phyloP scores from a whole-genome alignment of 805 yeast species.

The Kazachstania psychrophila region DNA sequence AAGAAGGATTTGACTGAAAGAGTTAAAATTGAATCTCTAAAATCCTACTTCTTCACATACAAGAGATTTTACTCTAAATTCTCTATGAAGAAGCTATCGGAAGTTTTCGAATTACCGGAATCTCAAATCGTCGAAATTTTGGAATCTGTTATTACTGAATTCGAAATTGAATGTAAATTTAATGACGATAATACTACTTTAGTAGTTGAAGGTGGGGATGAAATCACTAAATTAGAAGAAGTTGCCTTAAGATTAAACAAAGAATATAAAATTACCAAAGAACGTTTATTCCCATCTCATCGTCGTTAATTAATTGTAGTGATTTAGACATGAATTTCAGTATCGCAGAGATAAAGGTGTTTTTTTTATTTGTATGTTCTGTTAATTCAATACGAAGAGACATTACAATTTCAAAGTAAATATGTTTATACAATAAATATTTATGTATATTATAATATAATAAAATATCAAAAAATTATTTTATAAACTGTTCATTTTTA shows the following conservation, averaged over 20 bases:
- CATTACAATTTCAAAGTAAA: slow-evolving; percentile 1
- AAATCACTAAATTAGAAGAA: slow-evolving; percentile 76
- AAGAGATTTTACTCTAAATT: slow-evolving; percentile 67
- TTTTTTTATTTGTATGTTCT: slow-evolving; percentile 2
- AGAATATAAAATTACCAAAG: slow-evolving; percentile 28
- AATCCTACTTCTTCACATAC: slow-evolving; percentile 86
- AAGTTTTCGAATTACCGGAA: slow-evolving; percentile 54
- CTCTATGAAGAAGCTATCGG: slow-evolving; percentile 55
- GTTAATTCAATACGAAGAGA: background rate
- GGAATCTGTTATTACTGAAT: slow-evolving; percentile 64
- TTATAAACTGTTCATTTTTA: no score
- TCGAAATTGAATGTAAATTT: slow-evolving; percentile 63
- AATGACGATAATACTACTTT: slow-evolving; percentile 57
- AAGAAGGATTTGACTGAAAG: slow-evolving; percentile 65
- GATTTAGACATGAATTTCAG: background rate
- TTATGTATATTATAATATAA: slow-evolving; percentile 3
- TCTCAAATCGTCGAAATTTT: slow-evolving; percentile 53
- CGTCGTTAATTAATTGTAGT: slow-evolving; percentile 9
- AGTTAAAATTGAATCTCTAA: slow-evolving; percentile 81
- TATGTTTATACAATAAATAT: slow-evolving; percentile 3
- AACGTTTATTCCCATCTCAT: slow-evolving; percentile 25
- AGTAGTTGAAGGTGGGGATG: slow-evolving; percentile 67
- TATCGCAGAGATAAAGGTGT: background rate
- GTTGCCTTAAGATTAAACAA: slow-evolving; percentile 65
- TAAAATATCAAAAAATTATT: no score